phyloP scores from a whole-genome alignment of 2,329 filamentous ascomycete species.

The Calonectria hawksworthii region DNA sequence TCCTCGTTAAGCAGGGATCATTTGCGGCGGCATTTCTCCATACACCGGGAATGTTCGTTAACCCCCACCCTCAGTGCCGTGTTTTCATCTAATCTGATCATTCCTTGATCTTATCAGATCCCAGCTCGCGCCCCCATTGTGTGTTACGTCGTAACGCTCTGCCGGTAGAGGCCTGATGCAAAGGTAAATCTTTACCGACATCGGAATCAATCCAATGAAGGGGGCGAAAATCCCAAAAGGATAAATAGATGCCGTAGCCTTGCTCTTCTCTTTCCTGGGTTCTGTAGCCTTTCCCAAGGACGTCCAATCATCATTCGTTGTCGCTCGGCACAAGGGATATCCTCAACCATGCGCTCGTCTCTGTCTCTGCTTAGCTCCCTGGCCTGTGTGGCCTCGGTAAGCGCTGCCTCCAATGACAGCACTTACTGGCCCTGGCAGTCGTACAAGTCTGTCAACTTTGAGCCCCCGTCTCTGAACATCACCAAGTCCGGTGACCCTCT shows the following conservation, averaged over 20 bases:
- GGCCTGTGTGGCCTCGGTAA: background rate
- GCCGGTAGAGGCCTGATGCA: background rate
- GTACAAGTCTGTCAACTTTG: slow-evolving; percentile 9
- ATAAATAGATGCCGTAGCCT: slow-evolving; percentile 1
- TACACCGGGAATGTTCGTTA: background rate
- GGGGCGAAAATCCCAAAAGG: background rate
- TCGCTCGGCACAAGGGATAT: background rate
- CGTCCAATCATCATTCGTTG: background rate
- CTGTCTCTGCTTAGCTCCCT: background rate
- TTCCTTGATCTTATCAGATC: slow-evolving; percentile 13
- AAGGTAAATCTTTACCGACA: slow-evolving; percentile 1
- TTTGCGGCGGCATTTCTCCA: slow-evolving; percentile 5
- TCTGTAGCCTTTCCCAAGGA: slow-evolving; percentile 3
- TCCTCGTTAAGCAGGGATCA: background rate
- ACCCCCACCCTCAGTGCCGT: slow-evolving; percentile 3
- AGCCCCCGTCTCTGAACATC: slow-evolving; percentile 4
- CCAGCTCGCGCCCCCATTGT: background rate
- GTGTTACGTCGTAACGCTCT: background rate
- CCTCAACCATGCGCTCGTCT: background rate
- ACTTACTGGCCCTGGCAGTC: slow-evolving; percentile 6
- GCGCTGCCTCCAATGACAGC: background rate
- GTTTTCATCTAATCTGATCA: slow-evolving; percentile 10
- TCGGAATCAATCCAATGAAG: background rate
- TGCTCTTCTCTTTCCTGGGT: background rate
- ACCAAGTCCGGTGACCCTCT: slow-evolving; percentile 1